A percentile compares a stretch with the other conserved stretches of the same genome.
These are phyloP conservation scores for Arctium minus DNA, from an alignment of 129 eudicot species.

Conservation along the genomic window DNA sequence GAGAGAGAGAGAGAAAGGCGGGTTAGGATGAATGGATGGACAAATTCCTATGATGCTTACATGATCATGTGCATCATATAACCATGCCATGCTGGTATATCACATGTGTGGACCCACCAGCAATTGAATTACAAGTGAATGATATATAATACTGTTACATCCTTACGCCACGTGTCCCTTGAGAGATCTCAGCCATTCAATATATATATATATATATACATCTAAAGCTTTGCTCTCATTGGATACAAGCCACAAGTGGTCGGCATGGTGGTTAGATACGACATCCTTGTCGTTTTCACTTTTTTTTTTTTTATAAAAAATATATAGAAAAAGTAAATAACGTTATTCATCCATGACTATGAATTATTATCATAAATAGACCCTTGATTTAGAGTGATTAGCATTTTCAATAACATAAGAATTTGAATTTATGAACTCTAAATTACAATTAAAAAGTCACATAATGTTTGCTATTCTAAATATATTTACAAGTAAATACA, in stretches of 20 bases:
- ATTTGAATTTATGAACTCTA: no score
- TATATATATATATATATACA: background rate
- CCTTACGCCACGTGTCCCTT: conserved; percentile 9
- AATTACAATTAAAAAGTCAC: no score
- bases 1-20: no score
- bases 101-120: background rate
- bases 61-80: background rate
- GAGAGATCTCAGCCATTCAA: conserved; percentile 4
- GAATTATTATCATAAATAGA: background rate
- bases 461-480: no score
- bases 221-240: conserved; percentile 29
- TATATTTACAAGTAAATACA: no score
- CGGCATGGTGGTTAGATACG: conserved; percentile 22
- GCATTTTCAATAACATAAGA: background rate
- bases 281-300: background rate
- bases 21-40: no score
- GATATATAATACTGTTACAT: background rate
- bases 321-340: background rate
- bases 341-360: background rate
- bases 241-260: conserved; percentile 26
- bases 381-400: background rate
- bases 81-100: background rate
- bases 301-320: background rate
- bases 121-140: background rate
- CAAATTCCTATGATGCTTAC: no score